phyloP scores from a whole-genome alignment of 495 filamentous ascomycete species.

The Trypethelium eluteriae region DNA sequence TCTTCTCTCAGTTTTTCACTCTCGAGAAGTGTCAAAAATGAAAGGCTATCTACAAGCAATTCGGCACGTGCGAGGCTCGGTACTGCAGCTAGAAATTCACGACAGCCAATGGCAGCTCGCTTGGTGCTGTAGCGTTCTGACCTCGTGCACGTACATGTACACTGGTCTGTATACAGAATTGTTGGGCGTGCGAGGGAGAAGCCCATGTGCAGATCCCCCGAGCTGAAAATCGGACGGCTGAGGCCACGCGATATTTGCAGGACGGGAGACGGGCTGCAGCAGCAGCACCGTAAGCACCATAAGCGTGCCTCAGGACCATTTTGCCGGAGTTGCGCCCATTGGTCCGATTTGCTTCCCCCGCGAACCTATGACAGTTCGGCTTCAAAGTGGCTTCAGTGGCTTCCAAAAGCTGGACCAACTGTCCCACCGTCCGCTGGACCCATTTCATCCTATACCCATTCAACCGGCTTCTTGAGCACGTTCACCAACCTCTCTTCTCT shows the following conservation, averaged over 20 bases:
- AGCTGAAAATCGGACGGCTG: constrained; percentile 8
- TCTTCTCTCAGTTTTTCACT: neutral
- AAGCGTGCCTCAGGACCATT: constrained; percentile 5
- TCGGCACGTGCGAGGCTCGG: neutral
- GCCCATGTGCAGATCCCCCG: constrained; percentile 9
- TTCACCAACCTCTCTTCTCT: constrained; percentile 69
- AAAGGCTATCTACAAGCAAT: neutral
- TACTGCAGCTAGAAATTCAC: neutral
- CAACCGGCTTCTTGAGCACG: constrained; percentile 74
- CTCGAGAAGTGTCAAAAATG: neutral
- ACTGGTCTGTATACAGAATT: neutral
- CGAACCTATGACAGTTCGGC: neutral
- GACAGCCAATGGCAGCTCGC: neutral
- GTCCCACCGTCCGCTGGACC: neutral
- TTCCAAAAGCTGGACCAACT: neutral
- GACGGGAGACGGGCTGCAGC: neutral
- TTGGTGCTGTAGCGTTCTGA: neutral
- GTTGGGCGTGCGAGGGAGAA: neutral
- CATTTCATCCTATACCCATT: constrained; percentile 64
- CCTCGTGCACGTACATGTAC: neutral
- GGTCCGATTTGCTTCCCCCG: neutral
- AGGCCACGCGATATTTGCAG: constrained; percentile 12
- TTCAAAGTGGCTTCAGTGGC: neutral
- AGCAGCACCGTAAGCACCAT: too few relatives aligned
- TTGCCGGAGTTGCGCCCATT: neutral